These are phyloP conservation scores for Saturnispora silvae DNA, from an alignment of 805 yeast genomes.

Conservation along the genomic window DNA sequence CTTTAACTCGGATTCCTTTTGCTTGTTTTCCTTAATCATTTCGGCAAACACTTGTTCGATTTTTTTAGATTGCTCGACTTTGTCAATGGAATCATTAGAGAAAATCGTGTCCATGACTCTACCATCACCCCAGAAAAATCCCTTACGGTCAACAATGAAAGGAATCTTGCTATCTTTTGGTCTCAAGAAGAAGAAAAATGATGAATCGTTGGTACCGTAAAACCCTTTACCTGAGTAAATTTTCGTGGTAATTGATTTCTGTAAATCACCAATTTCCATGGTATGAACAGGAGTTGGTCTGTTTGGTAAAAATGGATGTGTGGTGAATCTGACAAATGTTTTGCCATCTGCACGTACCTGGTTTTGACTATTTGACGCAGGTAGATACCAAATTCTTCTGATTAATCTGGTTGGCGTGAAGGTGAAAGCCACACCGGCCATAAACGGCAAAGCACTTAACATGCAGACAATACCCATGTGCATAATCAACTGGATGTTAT, in stretches of 20 bases:
- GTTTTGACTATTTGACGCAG: slow-evolving; percentile 22
- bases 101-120: slow-evolving; percentile 73
- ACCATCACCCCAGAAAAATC: slow-evolving; percentile 91
- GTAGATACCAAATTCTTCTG: slow-evolving; percentile 68
- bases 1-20: slow-evolving; percentile 47
- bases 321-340: slow-evolving; percentile 43
- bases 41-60: slow-evolving; percentile 25
- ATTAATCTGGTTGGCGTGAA: slow-evolving; percentile 60
- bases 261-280: slow-evolving; percentile 45
- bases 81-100: slow-evolving; percentile 68
- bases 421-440: slow-evolving; percentile 31
- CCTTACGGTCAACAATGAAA: slow-evolving; percentile 75
- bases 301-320: slow-evolving; percentile 70
- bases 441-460: slow-evolving; percentile 33
- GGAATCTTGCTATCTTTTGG: slow-evolving; percentile 47
- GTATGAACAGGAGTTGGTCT: slow-evolving; percentile 66
- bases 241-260: slow-evolving; percentile 49
- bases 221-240: slow-evolving; percentile 84
- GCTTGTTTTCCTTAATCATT: slow-evolving; percentile 36
- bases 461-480: slow-evolving; percentile 27
- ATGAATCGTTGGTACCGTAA: slow-evolving; percentile 70
- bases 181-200: slow-evolving; percentile 63
- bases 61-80: slow-evolving; percentile 46
- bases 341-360: slow-evolving; percentile 37
- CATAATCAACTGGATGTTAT: slow-evolving; percentile 16